These are phyloP conservation scores for Aciculoconidium aculeatum DNA, from an alignment of 805 yeast species.

Conservation along the genomic window DNA sequence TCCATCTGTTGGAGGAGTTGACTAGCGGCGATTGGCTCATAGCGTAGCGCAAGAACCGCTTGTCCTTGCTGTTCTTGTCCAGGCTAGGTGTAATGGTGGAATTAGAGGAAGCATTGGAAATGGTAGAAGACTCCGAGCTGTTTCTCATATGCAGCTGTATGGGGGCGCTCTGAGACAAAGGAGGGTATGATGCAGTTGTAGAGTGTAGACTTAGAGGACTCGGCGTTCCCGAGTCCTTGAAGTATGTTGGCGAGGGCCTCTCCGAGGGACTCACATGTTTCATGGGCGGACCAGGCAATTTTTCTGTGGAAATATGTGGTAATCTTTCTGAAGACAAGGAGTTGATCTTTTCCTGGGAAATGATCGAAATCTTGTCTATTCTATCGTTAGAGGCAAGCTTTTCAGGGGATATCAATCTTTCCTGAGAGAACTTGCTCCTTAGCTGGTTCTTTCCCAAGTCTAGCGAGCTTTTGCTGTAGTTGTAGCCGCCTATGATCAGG, in stretches of 20 bases:
- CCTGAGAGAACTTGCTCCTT: conserved; percentile 1
- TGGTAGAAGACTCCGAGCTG: conserved; percentile 30
- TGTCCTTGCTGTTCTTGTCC: conserved; percentile 28
- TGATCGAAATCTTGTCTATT: too few species aligned
- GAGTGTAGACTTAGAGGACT: too few species aligned
- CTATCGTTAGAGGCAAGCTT: not conserved
- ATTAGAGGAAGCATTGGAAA: conserved; percentile 25
- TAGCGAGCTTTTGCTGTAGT: conserved; percentile 20
- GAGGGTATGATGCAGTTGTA: not conserved
- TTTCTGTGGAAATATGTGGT: too few species aligned
- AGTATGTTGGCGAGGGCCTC: conserved; percentile 2
- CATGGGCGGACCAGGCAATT: not conserved
- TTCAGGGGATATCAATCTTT: not conserved
- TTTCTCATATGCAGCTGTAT: conserved; percentile 21
- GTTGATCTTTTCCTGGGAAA: too few species aligned
- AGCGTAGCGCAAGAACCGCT: conserved; percentile 37
- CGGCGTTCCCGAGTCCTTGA: too few species aligned
- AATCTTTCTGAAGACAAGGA: too few species aligned
- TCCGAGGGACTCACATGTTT: conserved; percentile 1
- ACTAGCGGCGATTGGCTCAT: conserved; percentile 26
- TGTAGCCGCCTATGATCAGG: conserved; percentile 25
- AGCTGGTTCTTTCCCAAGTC: conserved; percentile 7
- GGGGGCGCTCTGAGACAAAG: not conserved
- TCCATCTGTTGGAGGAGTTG: conserved; percentile 59
- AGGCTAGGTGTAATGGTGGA: conserved; percentile 24